phyloP scores from a whole-genome alignment of 2,329 filamentous ascomycete genomes.

The Diaporthe australafricana region DNA sequence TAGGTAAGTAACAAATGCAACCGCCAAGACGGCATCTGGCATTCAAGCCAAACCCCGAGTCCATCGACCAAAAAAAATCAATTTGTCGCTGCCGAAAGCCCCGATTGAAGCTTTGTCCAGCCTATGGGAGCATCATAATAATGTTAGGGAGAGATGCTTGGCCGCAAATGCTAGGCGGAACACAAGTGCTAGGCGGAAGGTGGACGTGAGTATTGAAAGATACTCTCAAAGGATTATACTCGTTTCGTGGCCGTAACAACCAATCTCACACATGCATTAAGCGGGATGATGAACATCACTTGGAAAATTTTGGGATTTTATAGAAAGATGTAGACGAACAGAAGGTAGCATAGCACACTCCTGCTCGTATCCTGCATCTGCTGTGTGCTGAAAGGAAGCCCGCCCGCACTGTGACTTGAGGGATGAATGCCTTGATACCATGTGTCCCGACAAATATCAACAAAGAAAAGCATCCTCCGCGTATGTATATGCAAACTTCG shows the following conservation, averaged over 20 bases:
- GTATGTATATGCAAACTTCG: conserved; percentile 3
- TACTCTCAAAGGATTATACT: too few species aligned
- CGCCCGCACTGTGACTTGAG: not conserved
- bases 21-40: too few species aligned
- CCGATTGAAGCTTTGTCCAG: too few species aligned
- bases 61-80: too few species aligned
- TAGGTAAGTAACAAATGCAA: too few species aligned
- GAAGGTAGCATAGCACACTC: not conserved
- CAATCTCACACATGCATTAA: too few species aligned
- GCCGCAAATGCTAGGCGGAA: too few species aligned
- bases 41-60: not conserved
- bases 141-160: too few species aligned
- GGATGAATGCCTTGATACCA: not conserved
- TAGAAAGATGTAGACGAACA: not conserved
- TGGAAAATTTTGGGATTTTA: not conserved
- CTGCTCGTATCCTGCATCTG: not conserved
- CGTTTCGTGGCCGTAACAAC: not conserved
- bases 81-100: too few species aligned
- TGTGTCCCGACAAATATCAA: not conserved
- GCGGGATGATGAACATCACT: not conserved
- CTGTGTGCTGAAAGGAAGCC: not conserved
- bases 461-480: not conserved
- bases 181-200: too few species aligned
- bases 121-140: too few species aligned
- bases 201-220: too few species aligned